Evolutionary conservation across 1,284 basidiomycete genomes (phyloP), one percentile per base, ranked within the genome.

Genomic region (Sutorius eximius): DNA sequence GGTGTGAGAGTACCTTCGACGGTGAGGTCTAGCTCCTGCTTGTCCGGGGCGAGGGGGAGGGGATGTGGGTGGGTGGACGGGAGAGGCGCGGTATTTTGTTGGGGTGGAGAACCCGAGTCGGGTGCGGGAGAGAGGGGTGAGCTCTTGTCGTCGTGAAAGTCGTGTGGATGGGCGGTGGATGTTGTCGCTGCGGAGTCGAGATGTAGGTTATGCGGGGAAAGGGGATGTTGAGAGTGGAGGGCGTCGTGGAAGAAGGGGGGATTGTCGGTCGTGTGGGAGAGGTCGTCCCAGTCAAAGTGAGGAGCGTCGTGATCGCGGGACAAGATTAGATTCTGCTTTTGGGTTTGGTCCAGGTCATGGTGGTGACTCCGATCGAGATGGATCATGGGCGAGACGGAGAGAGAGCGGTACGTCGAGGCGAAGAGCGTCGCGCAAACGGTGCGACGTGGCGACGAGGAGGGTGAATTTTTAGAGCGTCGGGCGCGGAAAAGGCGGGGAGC

Each of bases 341-440:
- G 61, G 61, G 71, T 67, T 61, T 72, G 72, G 64, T 75, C 70
- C 59, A 75, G 73, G 65, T 74, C 67, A 64, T 72, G 70, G 68
- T 76, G 75, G 71, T 62, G 61, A 57, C 74, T 81, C 63, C 75
- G 81, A 82, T 83, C 82, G 75, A 83, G 76, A 76, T 82, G 80
- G 72, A 83, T 79, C 81, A 83, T 82, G 66, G 67, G 54, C 59
- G 49, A 40, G 53, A 29, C 36, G 36, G 60, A 22, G 48, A 8
- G 9, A 18, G 24, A 45, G 22, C 20, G 15, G n/a, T 34, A 20
- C 20, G 56, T 44, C 22, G 41, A 48, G 15, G 53, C 2, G 53
- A 47, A 50, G 44, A 30, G 52, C 7, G 61, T 43, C 16, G 51
- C n/a, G n/a, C 45, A 44, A 29, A 52, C 27, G 52, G 38, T 27